These are phyloP conservation scores for Rickenella mellea DNA, from an alignment of 768 basidiomycete species.

Conservation along the genomic window DNA sequence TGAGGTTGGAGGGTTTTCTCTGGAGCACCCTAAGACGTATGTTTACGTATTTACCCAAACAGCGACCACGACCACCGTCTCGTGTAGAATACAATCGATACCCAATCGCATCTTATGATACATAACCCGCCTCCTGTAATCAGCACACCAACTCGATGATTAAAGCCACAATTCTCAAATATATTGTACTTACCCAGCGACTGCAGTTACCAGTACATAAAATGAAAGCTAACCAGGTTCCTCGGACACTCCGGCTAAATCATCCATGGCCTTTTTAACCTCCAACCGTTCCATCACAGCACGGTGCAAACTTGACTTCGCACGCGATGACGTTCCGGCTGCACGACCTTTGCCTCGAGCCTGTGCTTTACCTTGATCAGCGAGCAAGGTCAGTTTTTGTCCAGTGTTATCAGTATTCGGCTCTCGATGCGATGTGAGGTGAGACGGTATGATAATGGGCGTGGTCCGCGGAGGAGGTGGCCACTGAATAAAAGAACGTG, in stretches of 20 bases:
- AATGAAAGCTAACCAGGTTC: no score
- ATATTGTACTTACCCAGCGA: neutral
- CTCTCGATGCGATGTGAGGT: constrained; percentile 31
- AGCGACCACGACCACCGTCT: no score
- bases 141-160: neutral
- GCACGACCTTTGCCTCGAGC: constrained; percentile 17
- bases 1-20: neutral
- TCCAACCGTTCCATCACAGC: constrained; percentile 70
- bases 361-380: neutral
- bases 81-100: no score
- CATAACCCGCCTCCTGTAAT: no score
- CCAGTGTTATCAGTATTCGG: constrained; percentile 1
- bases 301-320: constrained; percentile 54
- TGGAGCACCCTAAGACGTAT: no score
- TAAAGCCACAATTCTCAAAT: neutral
- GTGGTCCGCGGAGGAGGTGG: constrained; percentile 73
- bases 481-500: constrained; percentile 48
- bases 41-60: no score
- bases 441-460: constrained; percentile 69
- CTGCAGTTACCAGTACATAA: neutral
- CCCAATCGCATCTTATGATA: no score
- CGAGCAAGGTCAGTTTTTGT: constrained; percentile 5
- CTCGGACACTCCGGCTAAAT: constrained; percentile 29
- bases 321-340: no score
- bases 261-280: constrained; percentile 61